Evolutionary conservation across 805 yeast species (phyloP), one percentile per base, ranked within the genome.

Genomic region (Kazachstania taianensis): DNA sequence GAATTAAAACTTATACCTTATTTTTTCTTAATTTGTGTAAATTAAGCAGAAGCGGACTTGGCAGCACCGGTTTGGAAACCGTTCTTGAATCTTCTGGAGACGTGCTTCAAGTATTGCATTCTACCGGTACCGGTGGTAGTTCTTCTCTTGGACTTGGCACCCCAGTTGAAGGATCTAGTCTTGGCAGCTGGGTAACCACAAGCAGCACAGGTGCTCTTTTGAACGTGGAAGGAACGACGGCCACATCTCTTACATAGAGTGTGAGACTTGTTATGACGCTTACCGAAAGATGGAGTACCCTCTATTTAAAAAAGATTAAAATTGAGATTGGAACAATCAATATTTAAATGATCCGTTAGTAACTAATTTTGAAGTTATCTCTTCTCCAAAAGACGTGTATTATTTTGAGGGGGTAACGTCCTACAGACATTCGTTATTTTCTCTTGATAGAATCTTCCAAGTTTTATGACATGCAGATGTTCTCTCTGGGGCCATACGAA

Each of bases 221-320:
- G 98, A 67, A 81, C 73, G 75, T 92, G 97, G 94, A 87, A 89
- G 47, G 96, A 80, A 77, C 97, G 94, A 66, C 77, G 73, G 65
- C 97, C 97, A 78, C 98, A 89, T 81, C 94, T 81, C 78, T 82
- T 84, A 80, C 98, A 89, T 72, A 87, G 77, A 67, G 94, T 81
- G 83, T 89, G 98, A 67, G 97, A 81, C 76, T 92, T 92, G 89
- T 82, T 86, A 85, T 92, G 96, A 72, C 92, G 86, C 77, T 89
- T 89, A 80, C 98, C 98, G 78, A 85, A 80, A 70, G 96, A 85
- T 74, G 97, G 95, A 71, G 98, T 89, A 84, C 98, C 98, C 85
- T 89, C 94, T 76, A 42, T 47, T 44, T 39, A 35, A 42, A 47
- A 44, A 59, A 55, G 19, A 13, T 12, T 17, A 28, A 14, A 22